A percentile compares a stretch with the other conserved stretches of the same genome.
These are phyloP conservation scores for Fusarium camptoceras DNA, from an alignment of 2,329 filamentous ascomycete species.

Conservation along the genomic window DNA sequence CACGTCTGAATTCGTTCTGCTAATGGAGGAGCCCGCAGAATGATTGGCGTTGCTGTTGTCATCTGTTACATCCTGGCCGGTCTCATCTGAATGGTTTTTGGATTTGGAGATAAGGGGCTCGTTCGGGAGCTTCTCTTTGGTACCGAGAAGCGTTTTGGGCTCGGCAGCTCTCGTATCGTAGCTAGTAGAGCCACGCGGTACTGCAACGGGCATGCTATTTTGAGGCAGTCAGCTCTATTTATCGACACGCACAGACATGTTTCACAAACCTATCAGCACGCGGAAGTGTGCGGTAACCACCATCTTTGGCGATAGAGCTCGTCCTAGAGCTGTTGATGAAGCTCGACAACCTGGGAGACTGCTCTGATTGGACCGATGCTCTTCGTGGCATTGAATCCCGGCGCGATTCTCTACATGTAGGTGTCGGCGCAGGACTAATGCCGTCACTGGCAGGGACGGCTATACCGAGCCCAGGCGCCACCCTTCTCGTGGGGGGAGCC, in stretches of 20 bases:
- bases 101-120: constrained; percentile 27
- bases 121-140: constrained; percentile 28
- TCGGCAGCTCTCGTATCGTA: constrained; percentile 38
- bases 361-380: constrained; percentile 38
- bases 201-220: constrained; percentile 34
- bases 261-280: constrained; percentile 44
- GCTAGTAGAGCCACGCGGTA: constrained; percentile 28
- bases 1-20: constrained; percentile 58
- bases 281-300: constrained; percentile 25
- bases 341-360: constrained; percentile 29
- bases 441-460: constrained; percentile 30
- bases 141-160: constrained; percentile 26
- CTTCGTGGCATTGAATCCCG: constrained; percentile 36
- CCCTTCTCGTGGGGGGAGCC: constrained; percentile 27
- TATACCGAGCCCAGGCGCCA: constrained; percentile 35
- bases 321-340: constrained; percentile 28
- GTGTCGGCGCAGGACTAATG: constrained; percentile 22
- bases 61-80: constrained; percentile 39
- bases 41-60: constrained; percentile 38
- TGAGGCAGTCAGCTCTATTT: constrained; percentile 35
- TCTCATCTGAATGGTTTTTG: constrained; percentile 27
- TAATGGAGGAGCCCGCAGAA: constrained; percentile 33
- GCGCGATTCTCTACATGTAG: constrained; percentile 30
- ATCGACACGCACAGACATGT: constrained; percentile 8
- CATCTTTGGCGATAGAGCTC: constrained; percentile 33